Percentiles rank a stretch among this genome's conserved stretches.
Evolutionary conservation across 805 yeast species (phyloP).

Genomic region (Metschnikowia picachoensis): DNA sequence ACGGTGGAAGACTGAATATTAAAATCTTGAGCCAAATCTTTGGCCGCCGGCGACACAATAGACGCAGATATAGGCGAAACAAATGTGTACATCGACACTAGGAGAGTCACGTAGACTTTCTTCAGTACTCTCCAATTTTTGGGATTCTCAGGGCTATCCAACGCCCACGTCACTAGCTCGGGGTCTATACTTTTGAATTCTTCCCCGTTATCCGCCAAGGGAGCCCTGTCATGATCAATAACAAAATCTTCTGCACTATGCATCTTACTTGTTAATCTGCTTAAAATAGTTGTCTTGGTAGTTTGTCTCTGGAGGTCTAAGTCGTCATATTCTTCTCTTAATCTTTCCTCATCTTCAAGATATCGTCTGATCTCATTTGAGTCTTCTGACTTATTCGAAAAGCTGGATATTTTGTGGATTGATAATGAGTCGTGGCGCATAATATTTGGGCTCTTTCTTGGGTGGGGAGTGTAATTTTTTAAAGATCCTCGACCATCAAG

Average conservation of each 20-base stretch:
- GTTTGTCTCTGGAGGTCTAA: conserved; percentile 29
- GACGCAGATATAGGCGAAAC: conserved; percentile 42
- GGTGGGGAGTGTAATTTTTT: neutral
- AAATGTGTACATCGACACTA: conserved; percentile 35
- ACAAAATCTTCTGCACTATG: conserved; percentile 1
- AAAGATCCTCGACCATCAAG: neutral
- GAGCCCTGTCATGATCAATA: conserved; percentile 19
- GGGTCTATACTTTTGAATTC: conserved; percentile 34
- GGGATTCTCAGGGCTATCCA: conserved; percentile 32
- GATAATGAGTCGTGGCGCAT: neutral
- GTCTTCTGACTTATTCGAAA: neutral
- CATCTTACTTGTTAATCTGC: conserved; percentile 15
- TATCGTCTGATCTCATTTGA: neutral
- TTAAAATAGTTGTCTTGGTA: conserved; percentile 30
- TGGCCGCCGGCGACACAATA: conserved; percentile 35
- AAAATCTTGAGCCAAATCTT: conserved; percentile 27
- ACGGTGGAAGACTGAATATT: conserved; percentile 24
- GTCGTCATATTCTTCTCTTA: conserved; percentile 28
- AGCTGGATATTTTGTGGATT: neutral
- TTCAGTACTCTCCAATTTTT: conserved; percentile 28
- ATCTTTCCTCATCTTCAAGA: conserved; percentile 30
- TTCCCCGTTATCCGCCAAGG: conserved; percentile 28
- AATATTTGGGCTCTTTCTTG: neutral
- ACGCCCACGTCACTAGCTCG: conserved; percentile 35
- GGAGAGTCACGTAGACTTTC: conserved; percentile 22